These are phyloP conservation scores for Termitomyces sp. DNA, from an alignment of 768 basidiomycete genomes.

Conservation along the genomic window DNA sequence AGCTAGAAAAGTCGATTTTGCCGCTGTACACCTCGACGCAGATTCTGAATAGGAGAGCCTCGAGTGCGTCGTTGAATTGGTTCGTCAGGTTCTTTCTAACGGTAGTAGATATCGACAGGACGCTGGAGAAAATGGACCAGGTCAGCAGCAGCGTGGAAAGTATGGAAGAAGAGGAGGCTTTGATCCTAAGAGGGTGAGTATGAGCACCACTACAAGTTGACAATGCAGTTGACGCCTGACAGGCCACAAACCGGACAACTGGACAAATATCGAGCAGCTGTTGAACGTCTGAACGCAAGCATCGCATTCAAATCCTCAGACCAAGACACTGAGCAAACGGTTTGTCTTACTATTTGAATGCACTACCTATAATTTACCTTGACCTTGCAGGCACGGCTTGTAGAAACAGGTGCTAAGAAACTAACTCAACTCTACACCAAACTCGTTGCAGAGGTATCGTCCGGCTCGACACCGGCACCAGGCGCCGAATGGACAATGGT, in stretches of 20 bases:
- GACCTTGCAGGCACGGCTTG: conserved; percentile 51
- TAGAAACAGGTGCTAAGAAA: conserved; percentile 84
- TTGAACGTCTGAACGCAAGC: conserved; percentile 74
- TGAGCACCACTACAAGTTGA: background rate
- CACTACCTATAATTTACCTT: background rate
- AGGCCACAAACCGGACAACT: conserved; percentile 75
- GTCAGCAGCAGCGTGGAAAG: conserved; percentile 74
- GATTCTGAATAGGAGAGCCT: conserved; percentile 64
- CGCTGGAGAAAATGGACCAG: conserved; percentile 75
- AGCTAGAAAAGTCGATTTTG: conserved; percentile 81
- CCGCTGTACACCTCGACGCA: conserved; percentile 82
- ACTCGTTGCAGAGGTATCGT: conserved; percentile 81
- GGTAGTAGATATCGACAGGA: conserved; percentile 71
- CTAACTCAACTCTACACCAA: conserved; percentile 82
- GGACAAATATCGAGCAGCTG: conserved; percentile 60
- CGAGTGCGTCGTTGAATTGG: conserved; percentile 50
- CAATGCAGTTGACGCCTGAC: conserved; percentile 1
- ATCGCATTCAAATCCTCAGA: conserved; percentile 74
- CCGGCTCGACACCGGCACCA: conserved; percentile 64
- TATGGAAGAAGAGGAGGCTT: conserved; percentile 71
- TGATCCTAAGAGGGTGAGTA: conserved; percentile 73
- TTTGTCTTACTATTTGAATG: conserved; percentile 18
- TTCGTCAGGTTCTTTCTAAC: background rate
- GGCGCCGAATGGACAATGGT: conserved; percentile 51
- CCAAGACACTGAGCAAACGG: conserved; percentile 51